Evolutionary conservation across 2,329 filamentous ascomycete species (phyloP).

Genomic region (Fusarium illudens): DNA sequence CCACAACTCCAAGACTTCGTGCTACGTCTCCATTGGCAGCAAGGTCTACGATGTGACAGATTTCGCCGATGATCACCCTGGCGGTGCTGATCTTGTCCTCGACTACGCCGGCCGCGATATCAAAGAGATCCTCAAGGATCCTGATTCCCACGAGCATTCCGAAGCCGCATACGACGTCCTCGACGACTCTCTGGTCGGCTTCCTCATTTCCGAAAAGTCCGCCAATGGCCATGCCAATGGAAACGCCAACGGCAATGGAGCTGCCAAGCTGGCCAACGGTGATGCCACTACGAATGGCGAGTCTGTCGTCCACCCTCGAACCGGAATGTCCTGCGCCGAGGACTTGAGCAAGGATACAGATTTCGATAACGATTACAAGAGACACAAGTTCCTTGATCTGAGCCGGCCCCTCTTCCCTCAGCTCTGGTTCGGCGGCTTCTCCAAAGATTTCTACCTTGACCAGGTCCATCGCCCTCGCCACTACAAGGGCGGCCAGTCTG

Average conservation of each 20-base stretch:
- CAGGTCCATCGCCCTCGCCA: constrained; percentile 96
- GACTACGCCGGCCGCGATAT: constrained; percentile 92
- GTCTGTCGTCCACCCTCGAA: constrained; percentile 64
- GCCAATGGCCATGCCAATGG: constrained; percentile 46
- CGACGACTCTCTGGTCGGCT: constrained; percentile 85
- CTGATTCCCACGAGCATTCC: constrained; percentile 83
- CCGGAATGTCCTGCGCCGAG: constrained; percentile 88
- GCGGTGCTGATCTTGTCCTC: constrained; percentile 85
- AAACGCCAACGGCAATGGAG: constrained; percentile 38
- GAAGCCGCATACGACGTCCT: constrained; percentile 96
- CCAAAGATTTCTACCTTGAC: constrained; percentile 95
- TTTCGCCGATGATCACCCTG: constrained; percentile 90
- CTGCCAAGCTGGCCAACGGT: constrained; percentile 43
- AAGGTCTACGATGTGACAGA: constrained; percentile 96
- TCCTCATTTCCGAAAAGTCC: constrained; percentile 70
- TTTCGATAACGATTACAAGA: constrained; percentile 76
- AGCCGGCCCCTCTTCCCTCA: constrained; percentile 85
- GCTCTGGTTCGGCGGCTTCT: constrained; percentile 87
- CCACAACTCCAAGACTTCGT: constrained; percentile 82
- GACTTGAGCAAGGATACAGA: constrained; percentile 91
- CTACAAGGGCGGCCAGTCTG: constrained; percentile 92
- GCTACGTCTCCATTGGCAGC: constrained; percentile 88
- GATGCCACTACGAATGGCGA: constrained; percentile 40
- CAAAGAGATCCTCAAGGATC: constrained; percentile 81
- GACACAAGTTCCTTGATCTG: constrained; percentile 93